Conservation (phyloP, 108 stramenopile species). For the Cyclotella baltica region DNA sequence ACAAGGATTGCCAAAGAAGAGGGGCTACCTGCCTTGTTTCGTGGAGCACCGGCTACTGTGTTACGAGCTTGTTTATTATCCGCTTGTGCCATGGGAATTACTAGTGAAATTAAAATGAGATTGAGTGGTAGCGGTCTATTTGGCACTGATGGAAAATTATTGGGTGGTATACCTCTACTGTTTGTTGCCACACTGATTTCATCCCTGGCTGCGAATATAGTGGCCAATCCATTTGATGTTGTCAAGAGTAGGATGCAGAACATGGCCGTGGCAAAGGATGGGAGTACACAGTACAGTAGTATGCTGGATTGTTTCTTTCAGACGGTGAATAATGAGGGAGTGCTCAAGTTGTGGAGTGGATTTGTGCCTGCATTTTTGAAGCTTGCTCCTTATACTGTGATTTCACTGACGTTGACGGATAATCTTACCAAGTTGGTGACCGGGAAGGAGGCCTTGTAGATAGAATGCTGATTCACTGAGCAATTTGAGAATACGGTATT, state of each 20-base stretch:
- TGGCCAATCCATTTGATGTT: slow-evolving; percentile 81
- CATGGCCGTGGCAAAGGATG: slow-evolving; percentile 54
- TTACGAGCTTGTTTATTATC: slow-evolving; percentile 66
- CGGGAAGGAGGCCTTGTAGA: slow-evolving; percentile 67
- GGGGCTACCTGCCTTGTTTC: slow-evolving; percentile 60
- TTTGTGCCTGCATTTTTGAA: slow-evolving; percentile 79
- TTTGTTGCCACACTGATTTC: slow-evolving; percentile 70
- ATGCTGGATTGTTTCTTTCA: slow-evolving; percentile 73
- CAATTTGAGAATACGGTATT: background rate
- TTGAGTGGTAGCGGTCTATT: slow-evolving; percentile 59
- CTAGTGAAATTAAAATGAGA: slow-evolving; percentile 65
- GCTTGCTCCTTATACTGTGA: slow-evolving; percentile 81
- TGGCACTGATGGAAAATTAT: slow-evolving; percentile 60
- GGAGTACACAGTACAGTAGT: slow-evolving; percentile 50
- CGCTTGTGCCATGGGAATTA: slow-evolving; percentile 70
- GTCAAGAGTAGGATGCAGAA: slow-evolving; percentile 76
- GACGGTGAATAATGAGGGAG: slow-evolving; percentile 59
- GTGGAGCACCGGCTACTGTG: slow-evolving; percentile 74
- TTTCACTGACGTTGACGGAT: slow-evolving; percentile 69
- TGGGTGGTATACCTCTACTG: slow-evolving; percentile 64
- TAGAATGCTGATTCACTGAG: no score
- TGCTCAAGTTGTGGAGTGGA: slow-evolving; percentile 66
- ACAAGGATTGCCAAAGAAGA: slow-evolving; percentile 69
- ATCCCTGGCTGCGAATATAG: slow-evolving; percentile 70
- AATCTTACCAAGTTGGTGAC: slow-evolving; percentile 70